Evolutionary conservation across 768 basidiomycete species (phyloP), one percentile per base, ranked within the genome.

Genomic region (Pisolithus tinctorius): DNA sequence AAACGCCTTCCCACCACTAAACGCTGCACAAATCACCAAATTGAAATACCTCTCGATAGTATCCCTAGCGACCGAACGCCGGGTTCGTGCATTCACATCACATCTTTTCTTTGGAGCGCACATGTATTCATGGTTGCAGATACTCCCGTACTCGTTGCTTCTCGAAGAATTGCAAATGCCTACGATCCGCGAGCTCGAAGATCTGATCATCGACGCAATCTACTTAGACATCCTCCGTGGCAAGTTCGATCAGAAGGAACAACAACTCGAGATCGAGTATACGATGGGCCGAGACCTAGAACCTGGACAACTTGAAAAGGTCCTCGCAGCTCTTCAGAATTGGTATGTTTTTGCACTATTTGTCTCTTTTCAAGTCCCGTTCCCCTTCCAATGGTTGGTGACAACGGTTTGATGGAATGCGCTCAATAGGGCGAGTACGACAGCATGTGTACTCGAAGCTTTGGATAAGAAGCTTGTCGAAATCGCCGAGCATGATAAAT

Each of bases 181-280:
- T 3, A 83, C 80, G 5, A 82, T 94, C 52, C 85, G 94, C 49
- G 88, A 88, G 51, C 83, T 99, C 3, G 95, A 99, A 67, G 94
- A 97, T 69, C 82, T 97, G 56, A 89, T 98, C 63, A 98, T 99
- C 66, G 93, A 97, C 61, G 88, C 88, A 10, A 93, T 97, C 67
- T 98, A 97, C 69, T 82, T 89, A 38, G 88, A 91, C 64, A 74
- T 96, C 37, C 76, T 99, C 36, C 82, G 83, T 46, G 95, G 93
- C 9, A 93, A 90, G 63, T 84, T 99, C 45, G 93, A 97, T 68
- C 95, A 97, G 69, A n/a, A 90, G 64, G 80, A 89, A 59, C 81
- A 84, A 56, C 85, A 92, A n/a, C 76, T 98, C 52, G 89, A 95
- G 67, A 83, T 98, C 34, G 89, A 95, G 68, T 93, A 91, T 62